Conservation (phyloP, 75 land plant species). For the Cupressus sempervirens region DNA sequence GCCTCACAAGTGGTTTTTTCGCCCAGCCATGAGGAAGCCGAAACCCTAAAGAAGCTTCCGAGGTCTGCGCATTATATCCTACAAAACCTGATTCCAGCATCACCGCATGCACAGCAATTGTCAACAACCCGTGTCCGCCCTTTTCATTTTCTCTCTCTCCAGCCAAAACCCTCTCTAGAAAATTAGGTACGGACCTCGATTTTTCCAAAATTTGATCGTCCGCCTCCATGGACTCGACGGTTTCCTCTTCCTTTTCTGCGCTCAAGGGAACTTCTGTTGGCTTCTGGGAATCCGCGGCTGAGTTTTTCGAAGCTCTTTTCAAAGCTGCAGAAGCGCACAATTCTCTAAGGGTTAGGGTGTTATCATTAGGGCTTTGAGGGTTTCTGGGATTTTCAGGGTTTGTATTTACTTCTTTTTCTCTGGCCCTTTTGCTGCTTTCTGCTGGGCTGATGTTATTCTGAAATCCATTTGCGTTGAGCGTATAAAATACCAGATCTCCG, state of each 20-base stretch:
- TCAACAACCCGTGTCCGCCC: constrained; percentile 24
- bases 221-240: neutral
- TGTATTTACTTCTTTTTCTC: neutral
- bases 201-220: constrained; percentile 11
- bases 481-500: constrained; percentile 74
- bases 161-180: constrained; percentile 56
- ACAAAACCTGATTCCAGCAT: constrained; percentile 85
- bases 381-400: neutral
- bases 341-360: constrained; percentile 21
- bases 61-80: constrained; percentile 20
- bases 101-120: constrained; percentile 71
- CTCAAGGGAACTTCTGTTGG: neutral
- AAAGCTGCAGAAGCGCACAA: constrained; percentile 39
- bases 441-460: neutral
- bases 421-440: neutral
- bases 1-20: constrained; percentile 19
- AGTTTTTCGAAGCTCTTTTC: constrained; percentile 11
- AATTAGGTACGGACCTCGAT: constrained; percentile 29
- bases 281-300: neutral
- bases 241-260: neutral
- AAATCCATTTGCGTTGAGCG: constrained; percentile 18
- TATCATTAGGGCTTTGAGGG: neutral
- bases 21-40: constrained; percentile 39
- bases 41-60: constrained; percentile 15
- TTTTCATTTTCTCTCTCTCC: constrained; percentile 36